Evolutionary conservation across 495 filamentous ascomycete genomes (phyloP).

Genomic region (Penicillium maclennaniae): DNA sequence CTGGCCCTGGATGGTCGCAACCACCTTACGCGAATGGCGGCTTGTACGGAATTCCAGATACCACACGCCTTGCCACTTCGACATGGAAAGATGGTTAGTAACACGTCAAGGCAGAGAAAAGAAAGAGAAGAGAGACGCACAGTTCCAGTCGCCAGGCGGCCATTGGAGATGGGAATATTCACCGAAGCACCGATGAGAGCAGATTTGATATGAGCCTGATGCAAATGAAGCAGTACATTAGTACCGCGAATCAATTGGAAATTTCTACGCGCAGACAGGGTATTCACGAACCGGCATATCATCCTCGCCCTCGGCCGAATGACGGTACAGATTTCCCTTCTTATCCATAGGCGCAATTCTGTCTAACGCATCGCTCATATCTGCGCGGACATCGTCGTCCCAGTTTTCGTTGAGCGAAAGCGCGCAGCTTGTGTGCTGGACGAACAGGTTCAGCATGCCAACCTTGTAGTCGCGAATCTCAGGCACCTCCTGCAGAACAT

Average conservation of each 20-base stretch:
- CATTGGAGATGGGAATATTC: slow-evolving; percentile 83
- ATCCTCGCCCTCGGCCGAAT: slow-evolving; percentile 83
- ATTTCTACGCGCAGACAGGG: not conserved
- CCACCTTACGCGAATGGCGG: slow-evolving; percentile 72
- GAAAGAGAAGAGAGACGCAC: not conserved
- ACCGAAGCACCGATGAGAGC: slow-evolving; percentile 84
- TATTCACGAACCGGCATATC: slow-evolving; percentile 70
- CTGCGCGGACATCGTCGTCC: slow-evolving; percentile 72
- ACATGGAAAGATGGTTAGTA: not conserved
- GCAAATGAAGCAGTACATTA: not conserved
- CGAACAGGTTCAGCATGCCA: slow-evolving; percentile 82
- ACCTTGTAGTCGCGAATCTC: slow-evolving; percentile 76
- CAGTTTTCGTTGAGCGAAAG: slow-evolving; percentile 93
- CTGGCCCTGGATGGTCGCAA: slow-evolving; percentile 94
- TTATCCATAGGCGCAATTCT: slow-evolving; percentile 76
- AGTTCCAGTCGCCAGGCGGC: slow-evolving; percentile 66
- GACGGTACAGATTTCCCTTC: slow-evolving; percentile 73
- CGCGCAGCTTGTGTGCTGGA: slow-evolving; percentile 87
- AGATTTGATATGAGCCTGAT: slow-evolving; percentile 83
- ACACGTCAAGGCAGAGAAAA: not conserved
- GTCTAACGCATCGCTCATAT: slow-evolving; percentile 94
- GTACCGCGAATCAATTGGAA: not conserved
- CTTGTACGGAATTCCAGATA: slow-evolving; percentile 82
- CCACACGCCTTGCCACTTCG: slow-evolving; percentile 76
- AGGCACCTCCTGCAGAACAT: slow-evolving; percentile 63